phyloP scores from a whole-genome alignment of 148 eudicot species.

The Camellia japonica region DNA sequence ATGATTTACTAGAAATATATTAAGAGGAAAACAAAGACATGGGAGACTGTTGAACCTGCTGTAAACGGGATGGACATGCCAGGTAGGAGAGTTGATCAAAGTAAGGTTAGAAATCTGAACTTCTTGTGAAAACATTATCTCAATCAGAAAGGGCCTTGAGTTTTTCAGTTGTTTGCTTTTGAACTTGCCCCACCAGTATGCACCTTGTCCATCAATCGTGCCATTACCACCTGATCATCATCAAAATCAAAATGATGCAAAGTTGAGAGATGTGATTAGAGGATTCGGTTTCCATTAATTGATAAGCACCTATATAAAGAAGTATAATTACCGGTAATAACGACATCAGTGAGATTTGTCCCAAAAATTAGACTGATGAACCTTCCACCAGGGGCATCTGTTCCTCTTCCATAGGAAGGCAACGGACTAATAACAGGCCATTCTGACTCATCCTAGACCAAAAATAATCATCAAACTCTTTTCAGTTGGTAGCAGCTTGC shows the following conservation, averaged over 20 bases:
- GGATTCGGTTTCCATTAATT: not conserved
- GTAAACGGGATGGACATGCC: slow-evolving; percentile 86
- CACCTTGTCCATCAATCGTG: slow-evolving; percentile 80
- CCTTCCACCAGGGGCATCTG: slow-evolving; percentile 70
- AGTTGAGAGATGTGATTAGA: too few relatives aligned
- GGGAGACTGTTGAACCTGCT: slow-evolving; percentile 46
- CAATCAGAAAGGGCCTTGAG: slow-evolving; percentile 81
- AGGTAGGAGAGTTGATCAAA: slow-evolving; percentile 67
- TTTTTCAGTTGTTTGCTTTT: slow-evolving; percentile 27
- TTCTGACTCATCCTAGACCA: slow-evolving; percentile 24
- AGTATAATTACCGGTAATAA: slow-evolving; percentile 56
- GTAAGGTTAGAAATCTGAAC: slow-evolving; percentile 73
- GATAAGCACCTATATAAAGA: not conserved
- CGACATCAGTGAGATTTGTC: slow-evolving; percentile 71
- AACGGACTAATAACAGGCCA: slow-evolving; percentile 60
- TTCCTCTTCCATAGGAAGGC: slow-evolving; percentile 83
- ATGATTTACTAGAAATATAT: not conserved
- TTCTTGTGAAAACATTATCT: slow-evolving; percentile 57
- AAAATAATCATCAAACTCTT: not conserved
- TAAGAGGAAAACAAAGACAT: not conserved
- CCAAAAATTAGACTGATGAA: slow-evolving; percentile 69
- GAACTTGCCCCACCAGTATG: slow-evolving; percentile 73
- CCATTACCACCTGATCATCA: slow-evolving; percentile 62
- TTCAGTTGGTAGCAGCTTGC: not conserved
- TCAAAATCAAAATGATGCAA: not conserved